Conservation (phyloP, 2,329 filamentous ascomycete species). For the Ophiostoma novo-ulmi region DNA sequence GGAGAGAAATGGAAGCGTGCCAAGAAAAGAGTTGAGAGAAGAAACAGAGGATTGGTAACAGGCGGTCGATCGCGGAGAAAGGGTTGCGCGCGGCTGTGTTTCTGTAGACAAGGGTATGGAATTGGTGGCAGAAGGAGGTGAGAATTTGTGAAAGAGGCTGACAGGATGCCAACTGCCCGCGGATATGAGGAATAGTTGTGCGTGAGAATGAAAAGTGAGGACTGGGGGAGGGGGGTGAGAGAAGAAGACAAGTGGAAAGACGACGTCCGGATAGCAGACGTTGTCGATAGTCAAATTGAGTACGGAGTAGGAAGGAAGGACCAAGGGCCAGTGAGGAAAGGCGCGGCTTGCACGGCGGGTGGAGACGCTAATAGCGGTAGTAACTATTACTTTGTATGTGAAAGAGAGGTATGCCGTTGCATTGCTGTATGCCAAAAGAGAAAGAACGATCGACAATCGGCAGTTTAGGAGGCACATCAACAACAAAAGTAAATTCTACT, state of each 20-base stretch:
- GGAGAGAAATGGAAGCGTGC: neutral
- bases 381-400: neutral
- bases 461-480: neutral
- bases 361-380: conserved; percentile 9
- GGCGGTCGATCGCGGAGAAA: conserved; percentile 16
- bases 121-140: neutral
- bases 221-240: neutral
- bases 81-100: conserved; percentile 13
- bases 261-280: conserved; percentile 5
- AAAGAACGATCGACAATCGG: neutral
- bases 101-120: conserved; percentile 9
- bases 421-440: neutral
- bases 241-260: neutral
- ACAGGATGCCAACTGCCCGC: neutral
- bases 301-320: neutral
- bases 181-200: neutral
- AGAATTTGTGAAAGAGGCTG: neutral
- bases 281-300: conserved; percentile 11
- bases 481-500: neutral
- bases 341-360: conserved; percentile 18
- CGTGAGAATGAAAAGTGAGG: neutral
- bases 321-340: conserved; percentile 15
- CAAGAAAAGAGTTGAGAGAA: neutral
- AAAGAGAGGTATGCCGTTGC: neutral
- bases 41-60: conserved; percentile 10